Conservation (phyloP, 805 yeast species). For the Saturnispora mendoncae region DNA sequence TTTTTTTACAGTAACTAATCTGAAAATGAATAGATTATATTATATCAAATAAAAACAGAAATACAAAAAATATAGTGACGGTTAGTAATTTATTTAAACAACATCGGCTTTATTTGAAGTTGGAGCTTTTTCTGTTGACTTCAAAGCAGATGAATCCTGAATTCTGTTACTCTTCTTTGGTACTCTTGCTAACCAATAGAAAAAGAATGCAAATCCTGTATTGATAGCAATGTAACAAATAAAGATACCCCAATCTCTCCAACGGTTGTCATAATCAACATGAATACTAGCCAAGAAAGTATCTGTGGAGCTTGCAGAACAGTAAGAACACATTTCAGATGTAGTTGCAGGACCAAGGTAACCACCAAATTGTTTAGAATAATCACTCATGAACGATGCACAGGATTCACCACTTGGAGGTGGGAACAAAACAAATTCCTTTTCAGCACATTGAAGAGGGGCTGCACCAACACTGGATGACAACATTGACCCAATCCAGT, state of each 20-base stretch:
- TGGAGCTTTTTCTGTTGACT: slow-evolving; percentile 15
- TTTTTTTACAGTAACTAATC: too few species aligned
- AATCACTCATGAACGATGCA: slow-evolving; percentile 39
- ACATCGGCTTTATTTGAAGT: slow-evolving; percentile 12
- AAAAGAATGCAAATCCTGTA: slow-evolving; percentile 22
- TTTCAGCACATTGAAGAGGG: slow-evolving; percentile 36
- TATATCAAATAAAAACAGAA: too few species aligned
- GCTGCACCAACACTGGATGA: slow-evolving; percentile 47
- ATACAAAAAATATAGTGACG: too few species aligned
- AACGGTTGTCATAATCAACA: slow-evolving; percentile 41
- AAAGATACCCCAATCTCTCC: slow-evolving; percentile 55
- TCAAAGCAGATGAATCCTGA: slow-evolving; percentile 19
- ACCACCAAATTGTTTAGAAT: slow-evolving; percentile 37
- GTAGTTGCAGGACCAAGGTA: slow-evolving; percentile 34
- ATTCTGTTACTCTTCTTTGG: slow-evolving; percentile 47
- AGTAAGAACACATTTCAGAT: slow-evolving; percentile 50
- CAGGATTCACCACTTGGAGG: slow-evolving; percentile 55
- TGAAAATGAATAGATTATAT: too few species aligned
- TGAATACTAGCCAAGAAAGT: slow-evolving; percentile 41
- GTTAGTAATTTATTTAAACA: slow-evolving; percentile 1
- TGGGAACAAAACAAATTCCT: slow-evolving; percentile 39
- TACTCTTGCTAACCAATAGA: slow-evolving; percentile 60
- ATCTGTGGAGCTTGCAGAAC: slow-evolving; percentile 51
- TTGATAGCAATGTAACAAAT: slow-evolving; percentile 41
- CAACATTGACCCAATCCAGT: slow-evolving; percentile 48